phyloP scores from a whole-genome alignment of 2,329 filamentous ascomycete genomes.

The Sporothrix pseudoabietina region DNA sequence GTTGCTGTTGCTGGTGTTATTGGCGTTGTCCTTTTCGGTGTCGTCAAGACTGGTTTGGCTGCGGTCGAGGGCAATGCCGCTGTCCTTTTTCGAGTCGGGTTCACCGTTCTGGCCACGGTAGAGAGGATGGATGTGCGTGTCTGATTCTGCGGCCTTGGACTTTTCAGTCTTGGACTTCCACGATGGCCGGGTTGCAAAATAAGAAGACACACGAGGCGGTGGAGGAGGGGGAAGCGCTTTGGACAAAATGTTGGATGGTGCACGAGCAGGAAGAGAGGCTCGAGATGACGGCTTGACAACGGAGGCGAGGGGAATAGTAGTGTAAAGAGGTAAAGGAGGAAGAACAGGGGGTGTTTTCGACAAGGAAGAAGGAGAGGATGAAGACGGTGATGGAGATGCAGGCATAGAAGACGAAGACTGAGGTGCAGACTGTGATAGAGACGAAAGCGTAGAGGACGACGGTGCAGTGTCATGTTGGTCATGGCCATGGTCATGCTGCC shows the following conservation, averaged over 20 bases:
- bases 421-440: neutral
- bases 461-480: neutral
- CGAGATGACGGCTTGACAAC: neutral
- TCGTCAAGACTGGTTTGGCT: slow-evolving; percentile 4
- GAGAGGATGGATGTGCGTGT: slow-evolving; percentile 3
- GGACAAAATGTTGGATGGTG: neutral
- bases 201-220: slow-evolving; percentile 8
- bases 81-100: slow-evolving; percentile 32
- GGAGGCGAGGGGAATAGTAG: slow-evolving; percentile 13
- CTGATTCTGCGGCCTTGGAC: neutral
- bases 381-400: neutral
- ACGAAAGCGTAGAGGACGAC: neutral
- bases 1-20: neutral
- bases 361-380: neutral
- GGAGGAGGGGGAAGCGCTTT: slow-evolving; percentile 5
- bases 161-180: slow-evolving; percentile 2
- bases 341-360: neutral
- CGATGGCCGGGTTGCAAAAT: neutral
- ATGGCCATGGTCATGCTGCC: neutral
- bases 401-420: neutral
- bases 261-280: neutral
- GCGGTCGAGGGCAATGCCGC: slow-evolving; percentile 29
- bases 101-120: slow-evolving; percentile 3
- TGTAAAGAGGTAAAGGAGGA: neutral
- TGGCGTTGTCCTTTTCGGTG: neutral